Evolutionary conservation across 73 alveolate species (phyloP), one percentile per base, ranked within the genome.

Genomic region (Paraurostyla sp.): DNA sequence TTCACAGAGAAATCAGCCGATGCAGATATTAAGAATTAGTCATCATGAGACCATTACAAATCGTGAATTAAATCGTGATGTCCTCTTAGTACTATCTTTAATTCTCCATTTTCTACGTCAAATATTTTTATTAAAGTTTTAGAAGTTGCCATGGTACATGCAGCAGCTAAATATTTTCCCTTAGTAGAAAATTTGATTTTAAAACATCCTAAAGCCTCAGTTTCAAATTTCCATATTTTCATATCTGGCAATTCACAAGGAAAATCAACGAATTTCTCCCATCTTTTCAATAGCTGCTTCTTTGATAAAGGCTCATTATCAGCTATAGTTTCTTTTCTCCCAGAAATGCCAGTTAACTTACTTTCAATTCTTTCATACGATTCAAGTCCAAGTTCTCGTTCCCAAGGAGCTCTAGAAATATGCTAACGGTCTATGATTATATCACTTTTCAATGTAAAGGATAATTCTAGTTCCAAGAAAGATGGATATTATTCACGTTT

Each of bases 41-140:
- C 99, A 84, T 96, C 98, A 35, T 58, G 30, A 40, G 97, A 87
- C 98, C 99, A 98, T 27, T 89, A 76, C 50, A 98, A 71, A 87
- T 97, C 98, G 87, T 98, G 99, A 54, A 98, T 95, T 30, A 97
- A 69, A 90, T 98, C 98, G 40, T 93, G 97, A 96, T 98, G 99
- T 0, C 99, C 99, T 91, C 93, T 96, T 56, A 95, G 92, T 16
- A 78, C 82, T 49, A 94, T 60, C 23, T 88, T 87, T 46, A 92
- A 92, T 57, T 69, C 86, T 29, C 99, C 98, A 33, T 18, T 49
- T 71, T 92, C 94, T 0, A 96, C 97, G 82, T 96, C 94, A 76
- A 52, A 98, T 54, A 98, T 87, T 86, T 97, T 98, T 30, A 98
- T 95, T 43, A 95, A 80, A 18, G 99, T 98, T 76, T 97, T 96